These are phyloP conservation scores for Aspergillus asperescens DNA, from an alignment of 495 filamentous ascomycete species.

Conservation along the genomic window DNA sequence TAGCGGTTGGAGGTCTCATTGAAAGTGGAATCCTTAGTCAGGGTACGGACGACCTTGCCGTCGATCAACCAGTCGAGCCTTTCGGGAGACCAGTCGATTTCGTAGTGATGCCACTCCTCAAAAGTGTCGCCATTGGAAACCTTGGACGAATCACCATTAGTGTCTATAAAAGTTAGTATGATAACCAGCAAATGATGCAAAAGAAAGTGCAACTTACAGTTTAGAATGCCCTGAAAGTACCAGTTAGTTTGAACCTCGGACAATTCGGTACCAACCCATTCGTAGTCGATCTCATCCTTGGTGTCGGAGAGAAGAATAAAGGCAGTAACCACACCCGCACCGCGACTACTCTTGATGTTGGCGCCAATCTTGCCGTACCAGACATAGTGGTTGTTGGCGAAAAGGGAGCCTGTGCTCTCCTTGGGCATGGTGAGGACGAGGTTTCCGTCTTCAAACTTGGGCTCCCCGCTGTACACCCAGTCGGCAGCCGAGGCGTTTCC, in stretches of 20 bases:
- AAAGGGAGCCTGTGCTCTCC: slow-evolving; percentile 74
- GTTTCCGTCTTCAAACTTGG: slow-evolving; percentile 52
- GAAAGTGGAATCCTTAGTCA: slow-evolving; percentile 72
- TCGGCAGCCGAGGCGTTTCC: slow-evolving; percentile 72
- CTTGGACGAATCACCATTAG: slow-evolving; percentile 65
- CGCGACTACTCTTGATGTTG: slow-evolving; percentile 78
- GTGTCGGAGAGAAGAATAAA: slow-evolving; percentile 93
- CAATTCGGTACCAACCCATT: slow-evolving; percentile 83
- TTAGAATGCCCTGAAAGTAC: slow-evolving; percentile 90
- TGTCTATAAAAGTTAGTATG: slow-evolving; percentile 48
- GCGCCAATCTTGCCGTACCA: slow-evolving; percentile 96
- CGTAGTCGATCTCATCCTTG: slow-evolving; percentile 97
- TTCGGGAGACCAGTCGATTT: slow-evolving; percentile 89
- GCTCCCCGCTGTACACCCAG: slow-evolving; percentile 82
- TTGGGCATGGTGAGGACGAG: slow-evolving; percentile 85
- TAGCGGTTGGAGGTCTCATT: slow-evolving; percentile 78
- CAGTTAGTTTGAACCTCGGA: slow-evolving; percentile 82
- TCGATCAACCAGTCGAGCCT: slow-evolving; percentile 80
- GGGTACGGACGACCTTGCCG: slow-evolving; percentile 64
- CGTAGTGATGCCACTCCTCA: slow-evolving; percentile 79
- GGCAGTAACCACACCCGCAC: slow-evolving; percentile 83
- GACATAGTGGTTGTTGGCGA: slow-evolving; percentile 83
- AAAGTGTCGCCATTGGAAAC: slow-evolving; percentile 63
- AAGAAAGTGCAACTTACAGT: slow-evolving; percentile 59
- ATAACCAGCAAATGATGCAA: not conserved